These are phyloP conservation scores for Geotrichum ghanense DNA, from an alignment of 805 yeast species.

Conservation along the genomic window DNA sequence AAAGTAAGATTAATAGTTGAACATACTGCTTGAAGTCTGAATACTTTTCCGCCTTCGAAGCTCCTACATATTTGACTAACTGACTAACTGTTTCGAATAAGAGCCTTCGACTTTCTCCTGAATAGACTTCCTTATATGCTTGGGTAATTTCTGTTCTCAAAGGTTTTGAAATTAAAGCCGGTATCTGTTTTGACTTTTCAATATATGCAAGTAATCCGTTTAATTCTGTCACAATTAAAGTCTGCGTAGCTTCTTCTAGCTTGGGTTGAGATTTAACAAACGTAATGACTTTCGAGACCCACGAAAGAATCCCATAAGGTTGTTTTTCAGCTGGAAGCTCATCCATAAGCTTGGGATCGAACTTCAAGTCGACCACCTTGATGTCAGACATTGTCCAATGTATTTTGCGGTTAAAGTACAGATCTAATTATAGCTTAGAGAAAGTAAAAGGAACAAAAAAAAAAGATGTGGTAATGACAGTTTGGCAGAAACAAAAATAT, in stretches of 20 bases:
- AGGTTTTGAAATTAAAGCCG: conserved; percentile 9
- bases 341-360: conserved; percentile 3
- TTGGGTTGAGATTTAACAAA: conserved; percentile 1
- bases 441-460: no score
- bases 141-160: conserved; percentile 10
- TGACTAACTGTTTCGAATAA: conserved; percentile 21
- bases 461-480: no score
- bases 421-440: no score
- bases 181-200: conserved; percentile 6
- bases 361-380: neutral
- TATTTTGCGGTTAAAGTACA: no score
- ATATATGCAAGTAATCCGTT: conserved; percentile 8
- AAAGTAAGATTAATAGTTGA: no score
- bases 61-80: conserved; percentile 12
- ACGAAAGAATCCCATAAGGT: conserved; percentile 8
- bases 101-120: conserved; percentile 5
- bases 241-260: conserved; percentile 9
- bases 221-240: conserved; percentile 8
- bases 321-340: conserved; percentile 11
- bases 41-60: conserved; percentile 20
- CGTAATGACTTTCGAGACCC: conserved; percentile 10
- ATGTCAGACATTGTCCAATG: neutral
- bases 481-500: no score
- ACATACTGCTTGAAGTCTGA: conserved; percentile 21
- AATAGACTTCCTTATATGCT: conserved; percentile 8